Evolutionary conservation across 441 rosid genomes (phyloP).

Genomic region (Pelargonium myrrhifolium): DNA sequence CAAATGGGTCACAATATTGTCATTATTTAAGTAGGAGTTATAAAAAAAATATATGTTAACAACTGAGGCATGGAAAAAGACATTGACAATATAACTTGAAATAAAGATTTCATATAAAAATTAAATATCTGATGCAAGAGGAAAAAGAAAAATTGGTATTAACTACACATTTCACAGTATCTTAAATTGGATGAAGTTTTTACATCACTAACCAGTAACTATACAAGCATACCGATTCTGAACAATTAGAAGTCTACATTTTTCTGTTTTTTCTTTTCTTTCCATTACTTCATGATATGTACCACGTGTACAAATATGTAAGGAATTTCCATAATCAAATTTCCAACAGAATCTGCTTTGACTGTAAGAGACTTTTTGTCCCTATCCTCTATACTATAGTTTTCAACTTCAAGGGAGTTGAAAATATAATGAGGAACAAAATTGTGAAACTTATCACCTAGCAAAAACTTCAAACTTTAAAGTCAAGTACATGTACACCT

Average conservation of each 20-base stretch:
- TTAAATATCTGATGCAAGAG: neutral
- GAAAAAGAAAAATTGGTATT: no score
- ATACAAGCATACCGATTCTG: neutral
- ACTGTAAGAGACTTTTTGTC: neutral
- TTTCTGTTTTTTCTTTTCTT: neutral
- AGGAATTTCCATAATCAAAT: neutral
- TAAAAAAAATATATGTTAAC: neutral
- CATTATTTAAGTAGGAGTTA: neutral
- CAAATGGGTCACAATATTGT: neutral
- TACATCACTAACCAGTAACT: neutral
- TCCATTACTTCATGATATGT: neutral
- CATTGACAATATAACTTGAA: neutral
- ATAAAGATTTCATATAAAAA: no score
- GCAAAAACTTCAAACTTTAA: conserved; percentile 6
- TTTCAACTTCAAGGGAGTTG: neutral
- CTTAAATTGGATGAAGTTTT: no score
- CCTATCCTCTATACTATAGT: neutral
- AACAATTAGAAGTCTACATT: neutral
- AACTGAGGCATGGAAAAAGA: neutral
- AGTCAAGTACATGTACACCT: neutral
- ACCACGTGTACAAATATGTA: neutral
- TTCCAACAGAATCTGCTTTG: neutral
- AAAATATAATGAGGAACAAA: neutral
- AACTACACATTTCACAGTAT: no score
- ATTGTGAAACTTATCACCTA: neutral